A percentile compares a stretch with the other conserved stretches of the same genome.
Evolutionary conservation across 768 basidiomycete species (phyloP).

Genomic region (Russula earlei): DNA sequence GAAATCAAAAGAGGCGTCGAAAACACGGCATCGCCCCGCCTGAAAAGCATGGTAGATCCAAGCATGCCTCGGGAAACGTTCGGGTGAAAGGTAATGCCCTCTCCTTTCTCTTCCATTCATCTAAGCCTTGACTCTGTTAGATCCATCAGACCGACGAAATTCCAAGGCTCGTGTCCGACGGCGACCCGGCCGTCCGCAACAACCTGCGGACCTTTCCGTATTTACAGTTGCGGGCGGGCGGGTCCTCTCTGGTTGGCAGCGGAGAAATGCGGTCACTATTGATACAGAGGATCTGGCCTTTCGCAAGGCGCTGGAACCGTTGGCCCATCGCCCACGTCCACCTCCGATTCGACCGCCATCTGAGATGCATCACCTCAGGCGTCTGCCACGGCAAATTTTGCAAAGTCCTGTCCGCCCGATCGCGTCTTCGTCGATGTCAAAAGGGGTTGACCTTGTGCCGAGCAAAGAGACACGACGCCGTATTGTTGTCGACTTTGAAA

Average conservation of each 20-base stretch:
- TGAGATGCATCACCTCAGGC: not conserved
- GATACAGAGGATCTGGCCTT: constrained; percentile 34
- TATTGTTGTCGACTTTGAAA: constrained; percentile 41
- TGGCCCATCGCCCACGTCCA: not conserved
- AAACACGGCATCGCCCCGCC: not conserved
- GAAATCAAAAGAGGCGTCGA: not conserved
- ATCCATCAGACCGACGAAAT: not conserved
- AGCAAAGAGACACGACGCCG: constrained; percentile 17
- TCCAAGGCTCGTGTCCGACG: not conserved
- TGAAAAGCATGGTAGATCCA: not conserved
- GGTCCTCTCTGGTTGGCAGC: constrained; percentile 32
- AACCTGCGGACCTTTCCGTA: constrained; percentile 29
- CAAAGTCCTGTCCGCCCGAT: not conserved
- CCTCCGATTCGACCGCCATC: not conserved
- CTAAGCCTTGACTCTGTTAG: not conserved
- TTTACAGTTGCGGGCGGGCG: constrained; percentile 32
- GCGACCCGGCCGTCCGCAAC: constrained; percentile 18
- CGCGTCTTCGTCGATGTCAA: not conserved
- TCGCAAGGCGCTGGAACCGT: constrained; percentile 17
- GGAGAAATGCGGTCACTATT: constrained; percentile 30
- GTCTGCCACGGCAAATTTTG: not conserved
- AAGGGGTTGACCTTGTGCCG: not conserved
- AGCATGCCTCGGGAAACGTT: not conserved
- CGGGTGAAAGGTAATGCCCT: not conserved
- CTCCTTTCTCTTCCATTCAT: not conserved